Conservation (phyloP, 495 filamentous ascomycete genomes). For the Haplographium delicatum region DNA sequence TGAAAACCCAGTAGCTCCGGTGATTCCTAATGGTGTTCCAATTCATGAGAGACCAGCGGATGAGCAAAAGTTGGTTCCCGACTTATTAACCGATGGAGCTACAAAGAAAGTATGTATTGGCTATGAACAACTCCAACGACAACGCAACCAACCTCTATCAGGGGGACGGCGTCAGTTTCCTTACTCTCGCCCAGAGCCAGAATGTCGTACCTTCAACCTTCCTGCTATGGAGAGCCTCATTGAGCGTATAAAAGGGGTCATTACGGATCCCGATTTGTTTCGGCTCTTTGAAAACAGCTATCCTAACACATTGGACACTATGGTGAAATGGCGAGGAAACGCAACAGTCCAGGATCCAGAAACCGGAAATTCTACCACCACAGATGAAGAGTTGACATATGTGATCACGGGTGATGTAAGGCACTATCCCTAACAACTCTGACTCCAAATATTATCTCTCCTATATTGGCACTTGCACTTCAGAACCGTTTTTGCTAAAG, state of each 20-base stretch:
- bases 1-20: too few species aligned
- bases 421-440: neutral
- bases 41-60: neutral
- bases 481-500: too few species aligned
- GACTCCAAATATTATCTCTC: too few species aligned
- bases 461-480: too few species aligned
- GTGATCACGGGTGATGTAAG: conserved; percentile 80
- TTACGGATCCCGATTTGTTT: conserved; percentile 83
- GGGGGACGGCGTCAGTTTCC: conserved; percentile 72
- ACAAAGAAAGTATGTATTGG: conserved; percentile 5
- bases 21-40: too few species aligned
- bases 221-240: conserved; percentile 82
- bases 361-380: conserved; percentile 28
- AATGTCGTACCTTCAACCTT: conserved; percentile 85
- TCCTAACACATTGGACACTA: conserved; percentile 42
- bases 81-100: neutral
- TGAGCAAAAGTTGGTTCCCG: neutral
- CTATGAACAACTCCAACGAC: conserved; percentile 8
- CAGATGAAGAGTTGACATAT: conserved; percentile 66
- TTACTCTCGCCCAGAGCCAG: conserved; percentile 73
- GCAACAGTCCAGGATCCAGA: conserved; percentile 33
- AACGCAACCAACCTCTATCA: conserved; percentile 58
- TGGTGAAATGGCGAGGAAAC: conserved; percentile 55
- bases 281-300: conserved; percentile 93
- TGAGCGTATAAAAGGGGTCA: conserved; percentile 64